Evolutionary conservation across 2,329 filamentous ascomycete species (phyloP), one percentile per base, ranked within the genome.

Genomic region (Aspergillus hortae): DNA sequence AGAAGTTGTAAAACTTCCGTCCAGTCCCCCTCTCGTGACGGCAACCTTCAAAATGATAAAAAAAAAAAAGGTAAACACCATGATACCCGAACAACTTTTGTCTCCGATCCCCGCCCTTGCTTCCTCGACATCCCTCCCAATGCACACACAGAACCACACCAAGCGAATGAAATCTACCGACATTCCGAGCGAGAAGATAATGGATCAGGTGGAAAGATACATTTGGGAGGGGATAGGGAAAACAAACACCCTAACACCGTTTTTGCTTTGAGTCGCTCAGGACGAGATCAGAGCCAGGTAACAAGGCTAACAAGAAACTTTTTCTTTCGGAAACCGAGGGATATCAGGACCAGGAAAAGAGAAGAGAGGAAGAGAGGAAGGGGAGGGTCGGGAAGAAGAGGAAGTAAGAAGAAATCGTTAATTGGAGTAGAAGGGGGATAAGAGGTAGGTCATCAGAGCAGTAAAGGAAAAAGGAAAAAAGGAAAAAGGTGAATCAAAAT

Each of bases 321-420:
- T 72, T 70, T 21, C 68, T 71, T 72, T 69, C 11, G 52, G 67
- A 65, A 71, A 69, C 63, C 64, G 63, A 69, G 67, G 70, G 69
- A 72, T 71, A 72, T 72, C 68, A 71, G 67, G 67, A 66, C 65
- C 65, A 62, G 59, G 62, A 61, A 56, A 59, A 60, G 57, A 52
- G 43, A 32, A 35, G 52, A 59, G 59, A 58, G 50, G 38, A 50
- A 56, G 54, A 56, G 49, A 62, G 56, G 58, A 59, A 55, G 53
- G 57, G 49, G 54, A 59, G 56, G 53, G 44, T 57, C 51, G 59
- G 46, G 45, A 48, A 53, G 41, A 48, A 30, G 46, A 41, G 44
- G 50, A 54, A 44, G 54, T 49, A 60, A 44, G 52, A 47, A 55
- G 52, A 48, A 51, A 61, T 61, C 61, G 56, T 64, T 57, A 64